phyloP scores from a whole-genome alignment of 192 early-diverging fungal species.

The Coemansia sp. region DNA sequence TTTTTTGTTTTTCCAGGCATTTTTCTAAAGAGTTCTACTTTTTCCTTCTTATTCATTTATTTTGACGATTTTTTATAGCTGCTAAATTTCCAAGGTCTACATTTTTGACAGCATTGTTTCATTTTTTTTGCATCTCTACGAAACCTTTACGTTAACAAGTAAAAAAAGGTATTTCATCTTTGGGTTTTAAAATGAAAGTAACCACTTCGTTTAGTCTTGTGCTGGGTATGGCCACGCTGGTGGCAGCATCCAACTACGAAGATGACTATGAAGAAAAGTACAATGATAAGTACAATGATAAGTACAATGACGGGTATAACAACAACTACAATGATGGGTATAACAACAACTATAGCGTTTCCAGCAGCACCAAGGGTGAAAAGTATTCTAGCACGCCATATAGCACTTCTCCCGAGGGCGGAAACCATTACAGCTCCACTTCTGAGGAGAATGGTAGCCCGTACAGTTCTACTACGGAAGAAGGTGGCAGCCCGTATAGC shows the following conservation, averaged over 20 bases:
- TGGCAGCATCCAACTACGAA: neutral
- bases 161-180: neutral
- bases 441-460: no score
- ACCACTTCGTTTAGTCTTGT: neutral
- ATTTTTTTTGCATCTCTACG: no score
- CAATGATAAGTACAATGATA: neutral
- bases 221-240: neutral
- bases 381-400: no score
- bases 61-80: neutral
- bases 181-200: slow-evolving; percentile 1
- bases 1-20: neutral
- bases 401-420: no score
- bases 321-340: slow-evolving; percentile 2
- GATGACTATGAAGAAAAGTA: neutral
- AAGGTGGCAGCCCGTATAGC: neutral
- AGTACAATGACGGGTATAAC: neutral
- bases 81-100: neutral
- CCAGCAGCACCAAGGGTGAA: neutral
- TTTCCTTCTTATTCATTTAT: neutral
- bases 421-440: no score
- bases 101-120: neutral
- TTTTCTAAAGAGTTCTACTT: neutral
- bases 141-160: no score
- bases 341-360: neutral
- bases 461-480: neutral